These are phyloP conservation scores for Pilasporangium apinafurcum DNA, from an alignment of 352 stramenopile species.

Conservation along the genomic window DNA sequence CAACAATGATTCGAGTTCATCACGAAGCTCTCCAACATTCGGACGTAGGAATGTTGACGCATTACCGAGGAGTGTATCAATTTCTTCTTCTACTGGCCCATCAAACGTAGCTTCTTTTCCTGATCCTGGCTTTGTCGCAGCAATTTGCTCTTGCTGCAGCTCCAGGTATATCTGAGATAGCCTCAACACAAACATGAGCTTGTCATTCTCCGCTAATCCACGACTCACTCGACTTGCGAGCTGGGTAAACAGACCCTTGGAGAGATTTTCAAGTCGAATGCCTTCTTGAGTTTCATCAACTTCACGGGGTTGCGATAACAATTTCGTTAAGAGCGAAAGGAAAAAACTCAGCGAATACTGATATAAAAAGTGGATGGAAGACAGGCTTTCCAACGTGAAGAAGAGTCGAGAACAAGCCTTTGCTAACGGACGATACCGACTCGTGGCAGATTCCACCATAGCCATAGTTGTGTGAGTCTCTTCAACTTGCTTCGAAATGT, in stretches of 20 bases:
- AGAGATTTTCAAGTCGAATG: slow-evolving; percentile 67
- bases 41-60: slow-evolving; percentile 37
- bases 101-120: slow-evolving; percentile 33
- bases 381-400: slow-evolving; percentile 92
- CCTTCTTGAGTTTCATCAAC: slow-evolving; percentile 12
- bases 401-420: slow-evolving; percentile 84
- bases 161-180: slow-evolving; percentile 92
- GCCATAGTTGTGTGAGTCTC: slow-evolving; percentile 81
- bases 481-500: slow-evolving; percentile 91
- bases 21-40: slow-evolving; percentile 24
- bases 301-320: slow-evolving; percentile 58
- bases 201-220: slow-evolving; percentile 94
- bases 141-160: slow-evolving; percentile 50
- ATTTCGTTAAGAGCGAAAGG: slow-evolving; percentile 91
- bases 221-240: slow-evolving; percentile 91
- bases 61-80: slow-evolving; percentile 64
- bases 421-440: slow-evolving; percentile 94
- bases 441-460: slow-evolving; percentile 87
- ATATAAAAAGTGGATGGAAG: slow-evolving; percentile 98
- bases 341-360: slow-evolving; percentile 99
- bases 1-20: slow-evolving; percentile 44
- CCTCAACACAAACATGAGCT: slow-evolving; percentile 97
- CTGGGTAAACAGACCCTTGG: slow-evolving; percentile 86
- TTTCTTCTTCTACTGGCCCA: slow-evolving; percentile 59
- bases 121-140: slow-evolving; percentile 19